Evolutionary conservation across 306 rosid species (phyloP), one percentile per base, ranked within the genome.

Genomic region (Cucurbita argyrosperma): DNA sequence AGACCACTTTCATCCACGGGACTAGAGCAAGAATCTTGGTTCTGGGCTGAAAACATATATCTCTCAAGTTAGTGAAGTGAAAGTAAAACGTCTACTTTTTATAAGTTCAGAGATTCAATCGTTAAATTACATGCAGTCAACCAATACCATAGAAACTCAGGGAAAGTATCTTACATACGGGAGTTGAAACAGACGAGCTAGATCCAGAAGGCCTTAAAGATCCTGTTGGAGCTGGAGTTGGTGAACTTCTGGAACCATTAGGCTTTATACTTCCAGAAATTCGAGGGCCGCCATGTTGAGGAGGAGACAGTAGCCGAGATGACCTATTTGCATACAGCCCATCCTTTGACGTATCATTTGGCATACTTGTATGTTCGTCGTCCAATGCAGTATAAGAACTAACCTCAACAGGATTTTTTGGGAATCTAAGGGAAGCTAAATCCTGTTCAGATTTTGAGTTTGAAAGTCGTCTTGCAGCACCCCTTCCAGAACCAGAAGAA

Each of bases 371-470:
- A 72, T 85, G 94, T 57, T 94, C 97, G 81, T 91, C 96, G 77
- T 91, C 97, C 84, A 86, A 77, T 67, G 96, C 72, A 72, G 77
- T 66, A 68, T 80, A 75, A 40, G 96, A 86, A 76, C 87, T 80
- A 74, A 77, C 80, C 81, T 89, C 97, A 69, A 55, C 89, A 14
- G 88, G 78, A 74, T 82, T 87, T 5, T 82, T 87, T 5, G 92
- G 89, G 66, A 95, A 95, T 82, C 87, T 87, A 74, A 88, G 83
- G 47, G 97, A 89, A 77, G 91, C 80, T 84, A 95, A 83, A 88
- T 91, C 97, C 85, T 95, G 99, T 63, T 95, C 99, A 79, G 99
- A 95, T 70, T 95, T 95, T 77, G 99, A 95, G 79, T 87, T 82
- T 81, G 96, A 81, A 54, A 95, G 76, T 75, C 79, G 85, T 80